These are phyloP conservation scores for Suhomyces sp. DNA, from an alignment of 805 yeast species.

Conservation along the genomic window DNA sequence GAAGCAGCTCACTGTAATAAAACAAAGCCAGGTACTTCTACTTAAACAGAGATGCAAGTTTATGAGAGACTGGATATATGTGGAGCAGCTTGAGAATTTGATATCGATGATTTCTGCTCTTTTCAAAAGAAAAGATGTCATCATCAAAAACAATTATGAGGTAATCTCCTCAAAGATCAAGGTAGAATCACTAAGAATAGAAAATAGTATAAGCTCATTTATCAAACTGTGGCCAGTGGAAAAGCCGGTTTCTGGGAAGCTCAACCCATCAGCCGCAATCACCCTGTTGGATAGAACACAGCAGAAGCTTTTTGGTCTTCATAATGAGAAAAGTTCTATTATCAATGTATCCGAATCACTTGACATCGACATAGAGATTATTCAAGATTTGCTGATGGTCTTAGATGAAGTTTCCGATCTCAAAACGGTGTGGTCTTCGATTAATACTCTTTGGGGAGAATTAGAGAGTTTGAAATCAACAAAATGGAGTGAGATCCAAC, in stretches of 20 bases:
- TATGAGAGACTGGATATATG: constrained; percentile 54
- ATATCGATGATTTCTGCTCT: constrained; percentile 40
- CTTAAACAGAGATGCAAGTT: constrained; percentile 45
- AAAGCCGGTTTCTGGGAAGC: constrained; percentile 45
- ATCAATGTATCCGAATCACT: constrained; percentile 21
- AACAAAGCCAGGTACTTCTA: constrained; percentile 35
- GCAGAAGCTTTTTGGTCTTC: constrained; percentile 9
- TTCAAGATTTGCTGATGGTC: constrained; percentile 27
- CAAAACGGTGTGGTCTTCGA: constrained; percentile 60
- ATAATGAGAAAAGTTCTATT: constrained; percentile 16
- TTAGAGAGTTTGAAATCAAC: constrained; percentile 40
- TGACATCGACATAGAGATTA: constrained; percentile 30
- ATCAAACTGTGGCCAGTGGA: constrained; percentile 46
- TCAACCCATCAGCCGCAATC: constrained; percentile 46
- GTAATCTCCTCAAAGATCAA: constrained; percentile 40
- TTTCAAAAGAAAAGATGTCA: constrained; percentile 27
- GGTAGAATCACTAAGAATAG: constrained; percentile 37
- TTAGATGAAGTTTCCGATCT: constrained; percentile 54
- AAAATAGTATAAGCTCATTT: constrained; percentile 27
- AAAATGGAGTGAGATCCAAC: constrained; percentile 50
- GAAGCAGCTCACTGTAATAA: constrained; percentile 9
- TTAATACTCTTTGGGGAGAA: constrained; percentile 49
- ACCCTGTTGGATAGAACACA: constrained; percentile 27
- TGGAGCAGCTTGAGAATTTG: constrained; percentile 61
- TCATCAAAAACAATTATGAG: constrained; percentile 44